These are phyloP conservation scores for Trichoderma virens DNA, from an alignment of 495 filamentous ascomycete genomes.

Conservation along the genomic window DNA sequence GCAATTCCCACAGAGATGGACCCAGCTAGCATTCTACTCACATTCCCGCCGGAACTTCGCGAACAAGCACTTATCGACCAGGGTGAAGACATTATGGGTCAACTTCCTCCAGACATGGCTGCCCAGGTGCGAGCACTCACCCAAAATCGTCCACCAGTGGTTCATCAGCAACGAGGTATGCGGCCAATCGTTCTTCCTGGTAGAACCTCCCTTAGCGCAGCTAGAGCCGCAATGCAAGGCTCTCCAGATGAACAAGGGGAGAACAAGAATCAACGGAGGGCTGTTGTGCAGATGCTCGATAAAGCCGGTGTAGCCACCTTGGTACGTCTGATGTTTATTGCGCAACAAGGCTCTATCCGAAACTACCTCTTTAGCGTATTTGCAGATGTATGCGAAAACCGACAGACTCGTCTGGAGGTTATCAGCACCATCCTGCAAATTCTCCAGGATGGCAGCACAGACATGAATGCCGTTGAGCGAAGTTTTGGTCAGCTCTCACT, in stretches of 20 bases:
- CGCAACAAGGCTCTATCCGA: conserved; percentile 71
- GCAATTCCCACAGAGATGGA: conserved; percentile 77
- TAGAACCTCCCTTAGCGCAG: conserved; percentile 18
- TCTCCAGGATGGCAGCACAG: conserved; percentile 89
- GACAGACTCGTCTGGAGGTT: conserved; percentile 90
- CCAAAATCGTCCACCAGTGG: conserved; percentile 7
- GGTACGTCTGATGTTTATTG: conserved; percentile 93
- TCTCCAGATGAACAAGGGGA: conserved; percentile 26
- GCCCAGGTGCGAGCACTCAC: conserved; percentile 68
- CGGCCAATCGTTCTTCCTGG: conserved; percentile 19
- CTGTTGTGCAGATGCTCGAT: conserved; percentile 91
- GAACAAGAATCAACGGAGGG: conserved; percentile 61
- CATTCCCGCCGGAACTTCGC: conserved; percentile 76
- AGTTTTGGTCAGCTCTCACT: conserved; percentile 90
- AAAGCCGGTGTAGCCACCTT: conserved; percentile 91
- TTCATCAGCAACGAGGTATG: conserved; percentile 17
- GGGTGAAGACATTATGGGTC: conserved; percentile 77
- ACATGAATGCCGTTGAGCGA: conserved; percentile 87
- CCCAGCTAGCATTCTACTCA: conserved; percentile 82
- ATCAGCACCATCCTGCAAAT: conserved; percentile 88
- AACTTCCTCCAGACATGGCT: conserved; percentile 76
- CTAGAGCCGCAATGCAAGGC: conserved; percentile 1
- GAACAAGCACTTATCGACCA: conserved; percentile 84
- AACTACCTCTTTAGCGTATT: conserved; percentile 78
- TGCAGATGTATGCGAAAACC: conserved; percentile 82